Percentiles rank a stretch among this genome's conserved stretches.
Evolutionary conservation across 2,329 filamentous ascomycete genomes (phyloP).

Genomic region (Sporothrix phasma): DNA sequence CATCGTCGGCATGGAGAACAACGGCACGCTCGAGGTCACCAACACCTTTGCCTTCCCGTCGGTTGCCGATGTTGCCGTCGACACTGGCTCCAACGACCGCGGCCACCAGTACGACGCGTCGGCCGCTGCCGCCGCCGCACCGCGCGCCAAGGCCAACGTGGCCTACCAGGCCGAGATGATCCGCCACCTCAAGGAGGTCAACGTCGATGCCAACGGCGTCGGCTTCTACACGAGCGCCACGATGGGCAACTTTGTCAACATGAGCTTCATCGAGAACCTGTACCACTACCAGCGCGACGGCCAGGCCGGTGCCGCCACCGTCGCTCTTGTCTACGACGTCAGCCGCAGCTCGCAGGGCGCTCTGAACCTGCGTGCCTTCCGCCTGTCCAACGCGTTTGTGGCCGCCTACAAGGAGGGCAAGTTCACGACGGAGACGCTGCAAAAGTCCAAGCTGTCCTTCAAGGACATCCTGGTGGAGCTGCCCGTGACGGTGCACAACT

Average conservation of each 20-base stretch:
- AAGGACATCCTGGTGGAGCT: constrained; percentile 89
- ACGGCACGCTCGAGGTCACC: constrained; percentile 75
- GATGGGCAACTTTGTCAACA: constrained; percentile 96
- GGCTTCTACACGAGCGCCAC: constrained; percentile 98
- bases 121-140: constrained; percentile 73
- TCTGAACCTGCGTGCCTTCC: constrained; percentile 82
- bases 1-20: constrained; percentile 85
- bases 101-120: constrained; percentile 63
- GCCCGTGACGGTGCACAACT: constrained; percentile 87
- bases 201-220: constrained; percentile 94
- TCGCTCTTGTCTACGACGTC: constrained; percentile 89
- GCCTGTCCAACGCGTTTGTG: constrained; percentile 80
- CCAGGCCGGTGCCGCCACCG: constrained; percentile 75
- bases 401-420: constrained; percentile 90
- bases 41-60: constrained; percentile 93
- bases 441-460: constrained; percentile 89
- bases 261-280: constrained; percentile 95
- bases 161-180: constrained; percentile 95
- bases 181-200: constrained; percentile 89
- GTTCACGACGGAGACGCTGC: constrained; percentile 93
- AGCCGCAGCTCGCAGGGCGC: constrained; percentile 89
- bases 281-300: constrained; percentile 96
- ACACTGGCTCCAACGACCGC: constrained; percentile 15
- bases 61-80: constrained; percentile 59
- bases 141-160: constrained; percentile 81